Conservation (phyloP, 768 basidiomycete genomes). For the Tylopilus cervinicoccineus region DNA sequence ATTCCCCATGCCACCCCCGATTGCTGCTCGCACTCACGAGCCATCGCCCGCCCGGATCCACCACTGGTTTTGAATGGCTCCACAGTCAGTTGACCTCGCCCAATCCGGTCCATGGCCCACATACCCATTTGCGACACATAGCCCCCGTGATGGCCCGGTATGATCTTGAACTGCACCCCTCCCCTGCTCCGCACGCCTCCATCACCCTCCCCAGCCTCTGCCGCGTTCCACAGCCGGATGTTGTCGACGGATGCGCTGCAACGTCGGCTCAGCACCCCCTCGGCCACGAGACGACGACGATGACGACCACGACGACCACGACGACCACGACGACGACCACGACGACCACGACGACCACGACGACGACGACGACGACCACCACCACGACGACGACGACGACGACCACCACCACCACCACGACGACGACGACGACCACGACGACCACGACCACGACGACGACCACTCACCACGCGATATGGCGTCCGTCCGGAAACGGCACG, state of each 20-base stretch:
- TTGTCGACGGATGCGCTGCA: slow-evolving; percentile 88
- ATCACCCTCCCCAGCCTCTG: slow-evolving; percentile 69
- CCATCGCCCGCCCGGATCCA: slow-evolving; percentile 82
- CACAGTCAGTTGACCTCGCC: slow-evolving; percentile 21
- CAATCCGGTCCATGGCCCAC: slow-evolving; percentile 33
- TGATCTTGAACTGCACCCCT: slow-evolving; percentile 88
- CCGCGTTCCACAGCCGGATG: slow-evolving; percentile 89
- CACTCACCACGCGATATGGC: slow-evolving; percentile 83
- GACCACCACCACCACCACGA: too few species aligned
- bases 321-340: too few species aligned
- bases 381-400: too few species aligned
- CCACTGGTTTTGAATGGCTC: slow-evolving; percentile 51
- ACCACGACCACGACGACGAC: too few species aligned
- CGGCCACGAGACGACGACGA: slow-evolving; percentile 12
- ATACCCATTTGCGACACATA: slow-evolving; percentile 89
- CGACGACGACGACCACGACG: too few species aligned
- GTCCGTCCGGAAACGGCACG: slow-evolving; percentile 86
- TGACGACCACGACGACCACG: too few species aligned
- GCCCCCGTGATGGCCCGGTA: slow-evolving; percentile 94
- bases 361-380: too few species aligned
- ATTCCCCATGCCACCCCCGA: slow-evolving; percentile 91
- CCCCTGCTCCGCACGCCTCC: slow-evolving; percentile 56
- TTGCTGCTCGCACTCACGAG: slow-evolving; percentile 91
- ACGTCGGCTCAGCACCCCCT: slow-evolving; percentile 14
- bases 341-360: too few species aligned